Conservation (phyloP, 176 grass and related monocot species). For the Carex pumila region DNA sequence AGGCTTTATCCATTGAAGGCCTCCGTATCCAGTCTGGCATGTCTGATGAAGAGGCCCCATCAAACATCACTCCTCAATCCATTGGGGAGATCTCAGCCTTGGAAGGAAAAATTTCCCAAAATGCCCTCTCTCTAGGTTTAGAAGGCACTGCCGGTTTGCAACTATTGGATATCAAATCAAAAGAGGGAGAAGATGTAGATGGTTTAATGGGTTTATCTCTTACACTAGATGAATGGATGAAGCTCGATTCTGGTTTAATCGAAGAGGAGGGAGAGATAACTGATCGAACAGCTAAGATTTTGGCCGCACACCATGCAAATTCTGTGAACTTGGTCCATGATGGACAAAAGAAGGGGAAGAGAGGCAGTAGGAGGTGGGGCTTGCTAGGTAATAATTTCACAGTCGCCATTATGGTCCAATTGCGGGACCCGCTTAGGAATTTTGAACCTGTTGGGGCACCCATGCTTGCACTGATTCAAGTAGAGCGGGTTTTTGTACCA, state of each 20-base stretch:
- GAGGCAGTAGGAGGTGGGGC: slow-evolving; percentile 78
- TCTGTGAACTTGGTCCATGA: slow-evolving; percentile 68
- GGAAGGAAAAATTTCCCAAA: slow-evolving; percentile 55
- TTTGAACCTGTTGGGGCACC: slow-evolving; percentile 86
- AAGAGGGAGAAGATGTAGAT: slow-evolving; percentile 53
- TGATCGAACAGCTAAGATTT: slow-evolving; percentile 77
- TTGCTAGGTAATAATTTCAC: slow-evolving; percentile 95
- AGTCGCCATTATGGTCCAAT: slow-evolving; percentile 90
- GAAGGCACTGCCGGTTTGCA: slow-evolving; percentile 88
- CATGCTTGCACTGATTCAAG: slow-evolving; percentile 95
- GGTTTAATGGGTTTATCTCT: slow-evolving; percentile 93
- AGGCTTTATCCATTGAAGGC: slow-evolving; percentile 89
- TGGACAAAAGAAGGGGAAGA: slow-evolving; percentile 46
- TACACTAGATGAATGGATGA: slow-evolving; percentile 94
- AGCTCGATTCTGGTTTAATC: slow-evolving; percentile 74
- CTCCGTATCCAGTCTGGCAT: slow-evolving; percentile 97
- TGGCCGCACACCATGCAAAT: slow-evolving; percentile 97
- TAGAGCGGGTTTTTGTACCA: slow-evolving; percentile 87
- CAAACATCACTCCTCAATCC: slow-evolving; percentile 65
- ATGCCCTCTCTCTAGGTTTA: slow-evolving; percentile 59
- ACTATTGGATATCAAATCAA: slow-evolving; percentile 76
- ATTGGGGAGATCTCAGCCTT: slow-evolving; percentile 75
- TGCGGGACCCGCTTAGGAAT: slow-evolving; percentile 78
- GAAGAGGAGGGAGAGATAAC: slow-evolving; percentile 72
- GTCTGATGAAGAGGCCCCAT: slow-evolving; percentile 84